A percentile compares a stretch with the other conserved stretches of the same genome.
Evolutionary conservation across 2,329 filamentous ascomycete genomes (phyloP).

Genomic region (Botryotinia calthae): DNA sequence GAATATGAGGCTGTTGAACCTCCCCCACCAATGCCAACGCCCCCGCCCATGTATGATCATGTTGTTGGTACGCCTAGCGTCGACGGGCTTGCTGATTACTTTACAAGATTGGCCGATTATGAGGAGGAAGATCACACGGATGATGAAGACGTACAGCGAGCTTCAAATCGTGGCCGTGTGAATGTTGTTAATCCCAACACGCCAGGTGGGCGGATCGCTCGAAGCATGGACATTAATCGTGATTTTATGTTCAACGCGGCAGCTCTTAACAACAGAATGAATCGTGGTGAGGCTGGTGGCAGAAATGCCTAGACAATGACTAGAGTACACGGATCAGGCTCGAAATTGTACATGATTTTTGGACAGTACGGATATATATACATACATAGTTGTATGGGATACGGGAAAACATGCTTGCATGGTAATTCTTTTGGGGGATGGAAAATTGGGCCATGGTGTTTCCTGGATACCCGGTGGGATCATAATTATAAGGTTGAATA

Average conservation of each 20-base stretch:
- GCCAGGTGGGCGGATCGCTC: constrained; percentile 36
- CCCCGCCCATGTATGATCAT: constrained; percentile 66
- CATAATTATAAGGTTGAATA: not conserved
- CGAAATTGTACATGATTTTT: not conserved
- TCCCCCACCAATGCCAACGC: constrained; percentile 67
- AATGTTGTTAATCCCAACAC: constrained; percentile 38
- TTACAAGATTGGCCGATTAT: constrained; percentile 49
- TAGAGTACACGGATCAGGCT: not conserved
- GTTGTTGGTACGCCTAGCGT: constrained; percentile 55
- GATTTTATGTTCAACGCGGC: constrained; percentile 37
- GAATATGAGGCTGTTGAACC: constrained; percentile 67
- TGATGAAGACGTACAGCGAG: constrained; percentile 34
- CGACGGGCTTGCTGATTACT: constrained; percentile 66
- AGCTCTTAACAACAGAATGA: constrained; percentile 8
- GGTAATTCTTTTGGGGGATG: not conserved
- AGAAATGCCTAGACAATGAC: not conserved
- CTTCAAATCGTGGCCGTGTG: constrained; percentile 35
- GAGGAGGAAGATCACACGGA: constrained; percentile 35
- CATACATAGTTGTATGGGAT: not conserved
- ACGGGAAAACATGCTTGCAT: not conserved
- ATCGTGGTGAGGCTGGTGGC: not conserved
- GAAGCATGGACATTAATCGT: constrained; percentile 40
- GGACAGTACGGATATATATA: not conserved
- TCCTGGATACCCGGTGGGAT: constrained; percentile 6
- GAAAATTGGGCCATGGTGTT: constrained; percentile 8